Evolutionary conservation across 2,329 filamentous ascomycete species (phyloP), one percentile per base, ranked within the genome.

Genomic region (Xylariaceae sp.): DNA sequence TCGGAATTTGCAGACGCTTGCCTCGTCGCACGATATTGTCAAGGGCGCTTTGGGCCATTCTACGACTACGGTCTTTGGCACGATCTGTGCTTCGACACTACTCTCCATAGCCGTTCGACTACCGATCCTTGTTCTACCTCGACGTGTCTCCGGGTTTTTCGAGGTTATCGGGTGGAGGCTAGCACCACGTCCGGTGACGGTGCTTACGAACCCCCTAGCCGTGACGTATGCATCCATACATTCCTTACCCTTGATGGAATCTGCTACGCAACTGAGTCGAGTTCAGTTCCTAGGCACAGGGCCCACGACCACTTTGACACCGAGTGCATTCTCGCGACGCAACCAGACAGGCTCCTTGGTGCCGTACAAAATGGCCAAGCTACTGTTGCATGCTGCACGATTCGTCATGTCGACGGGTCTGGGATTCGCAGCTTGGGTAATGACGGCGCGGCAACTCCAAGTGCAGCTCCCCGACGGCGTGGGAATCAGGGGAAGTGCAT

Each of bases 401-500:
- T 89, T 93, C 71, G 89, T 97, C 69, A 96, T 97, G 85, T 90
- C 91, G 0, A 85, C 92, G 51, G 89, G 87, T 0, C 83, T 99
- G 35, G 93, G 93, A 0, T 96, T 97, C 69, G 92, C 90, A 3
- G 93, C 91, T n/a, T 99, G 94, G 94, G 90, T 97, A 7, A 89
- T 90, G 51, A 96, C 92, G 42, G 92, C 94, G 9, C 87, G 90
- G 63, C 87, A 89, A 74, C 78, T 97, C 3, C 79, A 82, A 55
- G 78, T 94, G 17, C 78, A 76, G 70, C 76, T 77, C 61, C 86
- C 74, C 58, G 81, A 78, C 45, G 80, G 80, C 1, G 66, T 74
- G 55, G 82, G 83, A 0, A 72, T 88, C 54, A 84, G 84, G 51
- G 94, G 94, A 7, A 96, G 91, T 68, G 80, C 94, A 23, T 99